Base-by-base conservation (phyloP, 257 asterid genomes). In the Scutellaria baicalensis region DNA sequence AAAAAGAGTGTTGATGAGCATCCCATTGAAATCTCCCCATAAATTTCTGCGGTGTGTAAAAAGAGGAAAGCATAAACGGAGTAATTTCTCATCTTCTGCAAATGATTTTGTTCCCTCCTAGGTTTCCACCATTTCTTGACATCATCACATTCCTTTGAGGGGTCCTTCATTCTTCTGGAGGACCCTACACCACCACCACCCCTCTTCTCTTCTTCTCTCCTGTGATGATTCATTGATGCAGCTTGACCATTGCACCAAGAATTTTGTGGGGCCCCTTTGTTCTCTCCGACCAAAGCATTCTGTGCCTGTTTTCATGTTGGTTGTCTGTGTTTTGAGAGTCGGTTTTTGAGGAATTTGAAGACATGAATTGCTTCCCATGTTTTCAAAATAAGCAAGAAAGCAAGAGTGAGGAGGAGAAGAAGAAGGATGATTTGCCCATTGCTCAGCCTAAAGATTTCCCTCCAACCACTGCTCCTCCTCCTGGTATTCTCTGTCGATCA, bases 301-400 rank as follows among this genome's bases (percentile, higher is more conserved):
- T 55, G 45, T 31, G 17, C 64, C 49, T 56, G 40, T 54, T 52
- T 44, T 40, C 58, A n/a, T 10, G 61, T 0, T 8, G 16, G 12
- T 68, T 35, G 2, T 66, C 10, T 23, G 18, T 16, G 35, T 69
- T 65, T 66, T 52, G 57, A 48, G 73, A 58, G 58, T 64, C 73
- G 66, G 62, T 63, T 70, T 64, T 68, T 16, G 80, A 61, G 62
- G 73, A 64, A 60, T 71, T 57, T 77, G 77, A 71, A 74, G 80
- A 80, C 72, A 83, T 86, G 90, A 85, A 69, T 72, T 92, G 98
- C 88, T 81, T 92, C 85, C 95, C 97, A 35, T 92, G 97, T 90
- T 92, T 92, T 66, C 67, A 68, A 63, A 73, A 59, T n/a, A 85
- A 69, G 54, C 68, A 82, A 21, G 66, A 67, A 9, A 43, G n/a